Percentiles rank a stretch among this genome's conserved stretches.
phyloP scores from a whole-genome alignment of 331 rosid genomes.

The Malus hybrid region DNA sequence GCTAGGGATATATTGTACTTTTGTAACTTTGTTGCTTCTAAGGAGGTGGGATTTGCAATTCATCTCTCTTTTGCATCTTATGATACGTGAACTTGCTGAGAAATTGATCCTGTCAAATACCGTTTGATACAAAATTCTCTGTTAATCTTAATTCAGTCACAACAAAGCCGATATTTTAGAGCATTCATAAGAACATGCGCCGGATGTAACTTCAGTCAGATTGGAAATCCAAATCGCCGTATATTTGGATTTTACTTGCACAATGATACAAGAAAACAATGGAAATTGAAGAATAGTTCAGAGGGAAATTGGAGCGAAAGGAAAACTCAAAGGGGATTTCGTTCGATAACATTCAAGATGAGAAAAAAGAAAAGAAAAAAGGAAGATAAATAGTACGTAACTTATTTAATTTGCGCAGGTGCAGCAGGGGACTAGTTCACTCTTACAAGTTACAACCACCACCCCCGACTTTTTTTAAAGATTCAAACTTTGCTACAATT shows the following conservation, averaged over 20 bases:
- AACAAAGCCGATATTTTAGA: too few relatives aligned
- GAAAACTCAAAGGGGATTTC: background rate
- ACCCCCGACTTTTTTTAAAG: background rate
- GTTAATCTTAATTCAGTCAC: too few relatives aligned
- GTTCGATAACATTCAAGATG: background rate
- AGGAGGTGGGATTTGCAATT: too few relatives aligned
- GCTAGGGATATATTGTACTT: too few relatives aligned
- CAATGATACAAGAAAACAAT: background rate
- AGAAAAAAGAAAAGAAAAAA: background rate
- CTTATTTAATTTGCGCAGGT: constrained; percentile 4
- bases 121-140: too few relatives aligned
- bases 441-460: background rate
- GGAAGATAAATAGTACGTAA: background rate
- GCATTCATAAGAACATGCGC: too few relatives aligned
- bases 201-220: too few relatives aligned
- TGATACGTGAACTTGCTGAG: too few relatives aligned
- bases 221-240: too few relatives aligned
- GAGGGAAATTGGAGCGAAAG: background rate
- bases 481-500: constrained; percentile 4
- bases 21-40: too few relatives aligned
- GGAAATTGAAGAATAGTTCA: background rate
- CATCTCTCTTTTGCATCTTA: too few relatives aligned
- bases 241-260: background rate
- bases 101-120: too few relatives aligned
- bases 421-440: constrained; percentile 7